Evolutionary conservation across 2,329 filamentous ascomycete species (phyloP).

Genomic region (Penicillium sp.): DNA sequence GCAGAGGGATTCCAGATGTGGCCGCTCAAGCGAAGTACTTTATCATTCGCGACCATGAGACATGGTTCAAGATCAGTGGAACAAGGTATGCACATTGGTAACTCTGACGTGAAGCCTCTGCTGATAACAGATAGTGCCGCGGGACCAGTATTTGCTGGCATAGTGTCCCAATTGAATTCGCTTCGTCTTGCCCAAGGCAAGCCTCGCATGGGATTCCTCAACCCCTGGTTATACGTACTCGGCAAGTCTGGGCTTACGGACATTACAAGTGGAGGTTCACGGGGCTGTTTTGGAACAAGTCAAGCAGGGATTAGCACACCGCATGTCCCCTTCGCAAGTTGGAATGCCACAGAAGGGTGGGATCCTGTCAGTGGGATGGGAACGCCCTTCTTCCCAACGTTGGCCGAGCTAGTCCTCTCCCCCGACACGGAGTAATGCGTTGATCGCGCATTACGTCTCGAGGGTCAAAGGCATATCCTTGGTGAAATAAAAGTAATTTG

Average conservation of each 20-base stretch:
- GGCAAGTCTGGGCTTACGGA: slow-evolving; percentile 47
- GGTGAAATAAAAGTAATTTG: not conserved
- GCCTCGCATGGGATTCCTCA: slow-evolving; percentile 55
- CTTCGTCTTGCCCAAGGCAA: slow-evolving; percentile 54
- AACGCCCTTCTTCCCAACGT: slow-evolving; percentile 27
- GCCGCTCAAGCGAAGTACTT: slow-evolving; percentile 52
- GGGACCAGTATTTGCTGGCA: slow-evolving; percentile 58
- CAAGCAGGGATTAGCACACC: slow-evolving; percentile 30
- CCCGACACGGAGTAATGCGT: not conserved
- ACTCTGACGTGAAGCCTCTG: not conserved
- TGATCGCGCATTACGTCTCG: not conserved
- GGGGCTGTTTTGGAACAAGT: slow-evolving; percentile 42
- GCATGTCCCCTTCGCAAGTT: slow-evolving; percentile 45
- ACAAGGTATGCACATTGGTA: slow-evolving; percentile 35
- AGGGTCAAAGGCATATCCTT: too few species aligned
- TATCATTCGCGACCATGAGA: slow-evolving; percentile 39
- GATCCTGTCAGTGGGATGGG: slow-evolving; percentile 48
- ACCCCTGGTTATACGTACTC: slow-evolving; percentile 56
- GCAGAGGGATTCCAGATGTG: slow-evolving; percentile 60
- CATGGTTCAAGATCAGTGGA: slow-evolving; percentile 41
- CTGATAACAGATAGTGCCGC: slow-evolving; percentile 46
- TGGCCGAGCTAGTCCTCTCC: slow-evolving; percentile 17
- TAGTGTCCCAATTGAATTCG: slow-evolving; percentile 63
- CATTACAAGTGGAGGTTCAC: slow-evolving; percentile 46
- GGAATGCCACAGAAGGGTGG: slow-evolving; percentile 51